Percentiles rank a stretch among this genome's conserved stretches.
Evolutionary conservation across 208 protist genomes (phyloP).

Genomic region (Trypanosoma scelopori): DNA sequence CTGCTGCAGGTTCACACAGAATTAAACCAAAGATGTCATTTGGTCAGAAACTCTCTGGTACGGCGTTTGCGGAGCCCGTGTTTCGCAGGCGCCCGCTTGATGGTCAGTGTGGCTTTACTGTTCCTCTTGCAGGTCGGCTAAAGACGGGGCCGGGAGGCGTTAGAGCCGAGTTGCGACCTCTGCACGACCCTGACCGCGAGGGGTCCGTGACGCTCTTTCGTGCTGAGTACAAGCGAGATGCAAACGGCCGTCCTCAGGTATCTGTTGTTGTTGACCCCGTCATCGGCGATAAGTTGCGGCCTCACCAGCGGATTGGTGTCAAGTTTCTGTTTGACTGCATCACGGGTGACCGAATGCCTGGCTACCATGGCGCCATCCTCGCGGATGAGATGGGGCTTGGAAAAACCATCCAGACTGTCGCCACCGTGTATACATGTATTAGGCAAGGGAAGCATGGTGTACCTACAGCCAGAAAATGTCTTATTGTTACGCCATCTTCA

Average conservation of each 20-base stretch:
- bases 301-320: slow-evolving; percentile 88
- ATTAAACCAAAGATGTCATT: slow-evolving; percentile 75
- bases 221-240: slow-evolving; percentile 89
- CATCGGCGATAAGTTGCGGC: slow-evolving; percentile 90
- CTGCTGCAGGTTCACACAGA: slow-evolving; percentile 33
- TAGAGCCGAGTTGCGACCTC: slow-evolving; percentile 55
- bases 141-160: slow-evolving; percentile 68
- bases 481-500: slow-evolving; percentile 90
- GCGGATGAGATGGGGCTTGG: slow-evolving; percentile 97
- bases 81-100: slow-evolving; percentile 75
- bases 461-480: slow-evolving; percentile 86
- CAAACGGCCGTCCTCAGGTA: slow-evolving; percentile 72
- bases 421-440: slow-evolving; percentile 89
- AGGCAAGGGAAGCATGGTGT: slow-evolving; percentile 88
- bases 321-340: slow-evolving; percentile 94
- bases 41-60: slow-evolving; percentile 37
- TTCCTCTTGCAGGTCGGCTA: slow-evolving; percentile 73
- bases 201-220: slow-evolving; percentile 87
- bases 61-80: slow-evolving; percentile 50
- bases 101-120: slow-evolving; percentile 71
- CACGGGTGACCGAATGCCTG: slow-evolving; percentile 82
- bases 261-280: slow-evolving; percentile 92
- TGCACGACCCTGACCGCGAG: slow-evolving; percentile 79
- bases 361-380: slow-evolving; percentile 88
- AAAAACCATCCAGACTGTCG: slow-evolving; percentile 96